A percentile compares a stretch with the other conserved stretches of the same genome.
phyloP scores from a whole-genome alignment of 768 basidiomycete species.

The Tylopilus sp. region DNA sequence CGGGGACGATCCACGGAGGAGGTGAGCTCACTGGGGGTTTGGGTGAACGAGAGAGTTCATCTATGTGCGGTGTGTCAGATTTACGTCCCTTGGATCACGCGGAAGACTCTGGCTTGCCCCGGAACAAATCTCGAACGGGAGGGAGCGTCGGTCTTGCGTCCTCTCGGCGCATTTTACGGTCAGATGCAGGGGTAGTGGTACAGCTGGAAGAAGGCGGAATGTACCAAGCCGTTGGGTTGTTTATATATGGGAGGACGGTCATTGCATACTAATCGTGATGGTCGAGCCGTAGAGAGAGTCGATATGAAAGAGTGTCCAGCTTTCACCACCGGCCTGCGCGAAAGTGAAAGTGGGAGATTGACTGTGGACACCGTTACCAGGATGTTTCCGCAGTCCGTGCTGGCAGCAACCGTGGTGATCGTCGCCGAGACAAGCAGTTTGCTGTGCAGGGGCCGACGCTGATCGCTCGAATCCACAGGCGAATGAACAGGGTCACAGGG shows the following conservation, averaged over 20 bases:
- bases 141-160: slow-evolving; percentile 58
- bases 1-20: slow-evolving; percentile 44
- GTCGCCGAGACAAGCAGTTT: slow-evolving; percentile 26
- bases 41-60: slow-evolving; percentile 46
- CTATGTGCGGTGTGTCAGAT: slow-evolving; percentile 24
- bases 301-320: slow-evolving; percentile 28
- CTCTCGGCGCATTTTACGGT: slow-evolving; percentile 24
- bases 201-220: slow-evolving; percentile 7
- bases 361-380: slow-evolving; percentile 27
- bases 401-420: slow-evolving; percentile 31
- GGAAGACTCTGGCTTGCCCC: slow-evolving; percentile 38
- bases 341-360: slow-evolving; percentile 17
- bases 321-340: slow-evolving; percentile 22
- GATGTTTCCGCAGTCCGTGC: slow-evolving; percentile 20
- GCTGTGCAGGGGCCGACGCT: slow-evolving; percentile 33
- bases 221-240: neutral
- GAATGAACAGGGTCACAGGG: slow-evolving; percentile 9
- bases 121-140: slow-evolving; percentile 66
- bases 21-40: slow-evolving; percentile 36
- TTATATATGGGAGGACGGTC: slow-evolving; percentile 26
- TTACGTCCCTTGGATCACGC: neutral
- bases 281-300: slow-evolving; percentile 13
- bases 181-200: slow-evolving; percentile 27
- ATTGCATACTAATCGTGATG: slow-evolving; percentile 29
- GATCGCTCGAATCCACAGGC: slow-evolving; percentile 20